Base-by-base conservation (phyloP, 108 stramenopile genomes). In the Thalassiosira profunda region DNA sequence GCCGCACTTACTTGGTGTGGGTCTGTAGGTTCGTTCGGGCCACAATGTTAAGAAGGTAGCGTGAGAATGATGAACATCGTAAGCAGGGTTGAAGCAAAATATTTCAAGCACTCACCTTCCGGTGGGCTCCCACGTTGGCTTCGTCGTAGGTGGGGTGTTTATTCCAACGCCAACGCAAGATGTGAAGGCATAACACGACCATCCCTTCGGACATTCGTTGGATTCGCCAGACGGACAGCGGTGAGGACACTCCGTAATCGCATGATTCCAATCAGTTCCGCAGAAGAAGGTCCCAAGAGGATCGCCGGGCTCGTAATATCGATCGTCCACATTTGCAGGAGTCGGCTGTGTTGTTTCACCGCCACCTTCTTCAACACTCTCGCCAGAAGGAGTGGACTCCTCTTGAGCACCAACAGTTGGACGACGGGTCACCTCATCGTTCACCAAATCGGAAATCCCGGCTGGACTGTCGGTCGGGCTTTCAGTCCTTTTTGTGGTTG, bases 51-150 rank as follows among this genome's bases (percentile, higher is more conserved):
- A n/a, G n/a, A n/a, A n/a, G n/a, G n/a, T n/a, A n/a, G n/a, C n/a
- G 26, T 18, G 18, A 51, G 14, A 5, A 51, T 4, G 26, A 30
- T 25, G 4, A 31, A 14, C 48, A 25, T 62, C 28, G 67, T n/a
- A n/a, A n/a, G n/a, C n/a, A n/a, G n/a, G n/a, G n/a, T n/a, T n/a
- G n/a, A n/a, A n/a, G n/a, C n/a, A n/a, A n/a, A n/a, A n/a, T n/a
- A n/a, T n/a, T 51, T 18, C 31, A 21, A 51, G 14, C 3, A 51
- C 5, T 51, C 29, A 30, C 4, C 31, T 17, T 30, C 48, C 57
- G 25, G 67, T 76, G 11, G 75, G 75, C 35, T 76, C 75, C 75
- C 75, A 76, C 21, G 75, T 76, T 14, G 75, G 75, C 31, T 76
- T 76, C 10, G 58, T n/a, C 1, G 59, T 61, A 33, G 60, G 58